phyloP scores from a whole-genome alignment of 257 asterid species.

The Plantago ovata region DNA sequence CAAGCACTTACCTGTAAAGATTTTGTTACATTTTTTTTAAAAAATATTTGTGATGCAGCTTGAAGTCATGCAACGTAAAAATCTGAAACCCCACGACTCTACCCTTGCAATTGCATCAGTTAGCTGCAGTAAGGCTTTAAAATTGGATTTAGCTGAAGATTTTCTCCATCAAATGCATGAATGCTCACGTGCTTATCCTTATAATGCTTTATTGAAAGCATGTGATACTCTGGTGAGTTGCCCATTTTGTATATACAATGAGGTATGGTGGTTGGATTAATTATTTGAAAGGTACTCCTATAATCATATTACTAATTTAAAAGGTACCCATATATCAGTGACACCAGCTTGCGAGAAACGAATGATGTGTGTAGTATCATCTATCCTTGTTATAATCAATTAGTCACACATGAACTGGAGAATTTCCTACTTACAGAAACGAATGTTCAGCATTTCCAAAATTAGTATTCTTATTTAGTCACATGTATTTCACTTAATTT shows the following conservation, averaged over 20 bases:
- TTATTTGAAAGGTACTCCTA: too few species aligned
- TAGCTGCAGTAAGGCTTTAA: slow-evolving; percentile 65
- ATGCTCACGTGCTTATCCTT: slow-evolving; percentile 37
- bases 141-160: slow-evolving; percentile 72
- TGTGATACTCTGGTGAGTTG: slow-evolving; percentile 69
- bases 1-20: slow-evolving; percentile 6
- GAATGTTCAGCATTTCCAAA: too few species aligned
- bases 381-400: too few species aligned
- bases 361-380: too few species aligned
- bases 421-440: too few species aligned
- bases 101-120: slow-evolving; percentile 70
- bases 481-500: too few species aligned
- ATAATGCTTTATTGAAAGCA: slow-evolving; percentile 74
- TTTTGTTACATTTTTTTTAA: slow-evolving; percentile 18
- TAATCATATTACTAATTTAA: too few species aligned
- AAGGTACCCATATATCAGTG: too few species aligned
- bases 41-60: slow-evolving; percentile 60
- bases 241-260: slow-evolving; percentile 21
- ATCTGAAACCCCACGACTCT: slow-evolving; percentile 64
- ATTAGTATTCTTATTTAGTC: too few species aligned
- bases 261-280: too few species aligned
- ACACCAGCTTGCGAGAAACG: not conserved
- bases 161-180: slow-evolving; percentile 52
- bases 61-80: slow-evolving; percentile 63
- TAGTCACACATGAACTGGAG: too few species aligned